Base-by-base conservation (phyloP, 1,139 yeast species). In the Suhomyces panamericanus region DNA sequence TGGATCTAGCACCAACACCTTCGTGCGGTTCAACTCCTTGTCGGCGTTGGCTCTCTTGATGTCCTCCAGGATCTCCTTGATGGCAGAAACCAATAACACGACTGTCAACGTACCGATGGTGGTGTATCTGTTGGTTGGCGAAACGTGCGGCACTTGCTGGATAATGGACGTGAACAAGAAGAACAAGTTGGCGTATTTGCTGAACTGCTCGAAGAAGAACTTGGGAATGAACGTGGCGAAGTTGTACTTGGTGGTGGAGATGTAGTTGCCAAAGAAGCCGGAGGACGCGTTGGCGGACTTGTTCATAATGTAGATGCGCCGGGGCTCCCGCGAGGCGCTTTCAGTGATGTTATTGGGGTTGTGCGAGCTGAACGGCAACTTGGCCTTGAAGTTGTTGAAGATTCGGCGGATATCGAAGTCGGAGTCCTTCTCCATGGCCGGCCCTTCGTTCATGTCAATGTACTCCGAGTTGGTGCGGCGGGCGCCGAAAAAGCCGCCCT, bases 201-300 rank as follows among this genome's bases (percentile, higher is more conserved):
- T 87, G 66, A 95, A 95, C 66, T 95, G 99, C 67, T 95, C 99
- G 59, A 91, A 89, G 52, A 95, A 68, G 61, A 95, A 95, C 63
- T 95, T 95, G 14, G 99, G 99, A 44, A 95, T 54, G 61, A 95
- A 95, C 0, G 99, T 95, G 27, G 96, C 96, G 49, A 83, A 67
- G 63, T 93, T 95, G 70, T 95, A 95, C 65, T 95, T 95, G n/a
- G 99, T 91, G 4, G 99, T 95, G 36, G 96, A 87, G 53, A 95
- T 85, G 62, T 91, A 91, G 62, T 95, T 95, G 50, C 86, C 93
- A 51, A 77, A 76, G 67, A 79, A 93, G 2, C 84, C 78, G 47
- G 73, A 75, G 3, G 77, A 66, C 4, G 68, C 52, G 54, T 89
- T 89, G 12, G 80, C 71, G 3, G 66, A 61, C 38, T 68, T 70